These are phyloP conservation scores for Eucalyptus curtisii DNA, from an alignment of 345 rosid species.

Conservation along the genomic window DNA sequence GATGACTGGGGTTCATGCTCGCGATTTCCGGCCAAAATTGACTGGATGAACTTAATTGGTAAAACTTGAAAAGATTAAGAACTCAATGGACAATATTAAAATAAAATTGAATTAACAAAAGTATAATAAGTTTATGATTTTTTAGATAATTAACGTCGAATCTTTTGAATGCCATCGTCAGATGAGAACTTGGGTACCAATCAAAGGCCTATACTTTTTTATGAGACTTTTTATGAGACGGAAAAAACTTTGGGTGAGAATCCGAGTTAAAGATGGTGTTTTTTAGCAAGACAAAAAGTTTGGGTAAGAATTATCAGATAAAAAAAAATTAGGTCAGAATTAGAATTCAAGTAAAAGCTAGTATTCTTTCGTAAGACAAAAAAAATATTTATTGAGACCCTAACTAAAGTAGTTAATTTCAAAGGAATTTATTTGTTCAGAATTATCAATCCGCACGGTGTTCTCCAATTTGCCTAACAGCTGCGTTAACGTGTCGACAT, in stretches of 20 bases:
- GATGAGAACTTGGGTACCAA: background rate
- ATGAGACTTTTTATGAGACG: background rate
- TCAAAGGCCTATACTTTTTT: fast-evolving
- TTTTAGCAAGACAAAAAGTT: fast-evolving
- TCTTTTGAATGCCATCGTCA: no score
- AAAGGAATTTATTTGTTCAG: no score
- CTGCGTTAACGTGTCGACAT: no score
- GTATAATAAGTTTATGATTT: fast-evolving
- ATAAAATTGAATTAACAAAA: fast-evolving
- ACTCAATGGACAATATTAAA: no score
- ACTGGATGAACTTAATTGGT: fast-evolving
- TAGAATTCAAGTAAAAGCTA: background rate
- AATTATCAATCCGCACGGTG: no score
- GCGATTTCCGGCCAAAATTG: fast-evolving
- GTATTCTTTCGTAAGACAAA: background rate
- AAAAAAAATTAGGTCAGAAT: background rate
- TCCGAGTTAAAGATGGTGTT: background rate
- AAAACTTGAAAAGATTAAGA: fast-evolving
- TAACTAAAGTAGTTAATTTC: no score
- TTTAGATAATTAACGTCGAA: fast-evolving
- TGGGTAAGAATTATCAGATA: background rate
- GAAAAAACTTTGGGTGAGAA: background rate
- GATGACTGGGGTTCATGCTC: fast-evolving
- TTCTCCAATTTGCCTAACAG: no score
- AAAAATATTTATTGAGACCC: no score